Percentiles rank a stretch among this genome's conserved stretches.
Evolutionary conservation across 192 early-diverging fungal species (phyloP).

Genomic region (Coemansia javaensis): DNA sequence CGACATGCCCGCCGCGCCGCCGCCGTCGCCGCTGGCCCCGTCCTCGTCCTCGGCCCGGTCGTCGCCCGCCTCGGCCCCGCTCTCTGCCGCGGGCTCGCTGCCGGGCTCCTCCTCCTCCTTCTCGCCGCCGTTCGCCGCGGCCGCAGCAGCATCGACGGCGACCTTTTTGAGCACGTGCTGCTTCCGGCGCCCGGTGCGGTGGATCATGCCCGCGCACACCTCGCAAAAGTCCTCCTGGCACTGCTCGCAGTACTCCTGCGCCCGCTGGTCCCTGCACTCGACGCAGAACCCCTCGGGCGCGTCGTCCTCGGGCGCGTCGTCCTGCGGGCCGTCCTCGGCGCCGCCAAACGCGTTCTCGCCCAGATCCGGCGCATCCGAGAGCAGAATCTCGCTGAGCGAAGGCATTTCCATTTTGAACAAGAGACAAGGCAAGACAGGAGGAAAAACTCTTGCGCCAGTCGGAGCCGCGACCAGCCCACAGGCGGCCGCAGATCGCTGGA

Average conservation of each 20-base stretch:
- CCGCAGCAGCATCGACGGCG: conserved; percentile 22
- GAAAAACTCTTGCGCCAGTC: too few species aligned
- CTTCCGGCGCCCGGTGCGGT: conserved; percentile 70
- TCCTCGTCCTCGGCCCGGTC: conserved; percentile 1
- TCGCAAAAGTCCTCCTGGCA: conserved; percentile 88
- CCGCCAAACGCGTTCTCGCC: conserved; percentile 9
- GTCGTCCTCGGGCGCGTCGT: conserved; percentile 18
- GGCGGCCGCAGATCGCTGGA: too few species aligned
- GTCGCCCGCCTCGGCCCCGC: neutral
- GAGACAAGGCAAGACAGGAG: neutral
- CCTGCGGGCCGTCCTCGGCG: neutral
- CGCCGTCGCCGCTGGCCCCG: neutral
- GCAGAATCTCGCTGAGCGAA: conserved; percentile 37
- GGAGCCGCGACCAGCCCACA: too few species aligned
- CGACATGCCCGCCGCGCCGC: conserved; percentile 7
- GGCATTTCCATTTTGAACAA: conserved; percentile 30
- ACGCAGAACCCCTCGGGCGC: conserved; percentile 76
- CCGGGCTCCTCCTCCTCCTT: conserved; percentile 1
- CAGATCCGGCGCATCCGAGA: conserved; percentile 25
- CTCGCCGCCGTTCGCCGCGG: neutral
- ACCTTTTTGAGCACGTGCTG: conserved; percentile 44
- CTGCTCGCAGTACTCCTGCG: conserved; percentile 63
- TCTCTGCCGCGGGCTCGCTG: neutral
- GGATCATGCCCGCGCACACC: conserved; percentile 83
- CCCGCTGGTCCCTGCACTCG: conserved; percentile 78